Evolutionary conservation across 2,329 filamentous ascomycete genomes (phyloP).

Genomic region (Beauveria brongniartii): DNA sequence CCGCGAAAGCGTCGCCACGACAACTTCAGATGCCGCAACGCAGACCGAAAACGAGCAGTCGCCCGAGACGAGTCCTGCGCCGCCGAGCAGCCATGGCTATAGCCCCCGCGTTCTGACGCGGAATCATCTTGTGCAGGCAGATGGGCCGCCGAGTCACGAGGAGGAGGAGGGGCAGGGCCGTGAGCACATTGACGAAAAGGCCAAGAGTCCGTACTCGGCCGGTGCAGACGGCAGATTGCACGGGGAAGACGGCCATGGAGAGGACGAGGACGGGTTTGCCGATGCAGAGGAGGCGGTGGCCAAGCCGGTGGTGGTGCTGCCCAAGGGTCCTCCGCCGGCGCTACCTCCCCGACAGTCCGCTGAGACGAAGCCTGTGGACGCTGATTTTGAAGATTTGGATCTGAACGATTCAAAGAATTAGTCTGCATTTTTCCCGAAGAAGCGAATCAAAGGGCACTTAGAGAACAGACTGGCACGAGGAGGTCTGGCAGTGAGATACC

Average conservation of each 20-base stretch:
- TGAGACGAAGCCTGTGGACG: not conserved
- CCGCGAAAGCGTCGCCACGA: not conserved
- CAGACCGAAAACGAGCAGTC: not conserved
- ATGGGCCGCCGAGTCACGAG: not conserved
- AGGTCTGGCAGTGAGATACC: not conserved
- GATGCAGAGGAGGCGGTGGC: not conserved
- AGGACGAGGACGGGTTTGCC: not conserved
- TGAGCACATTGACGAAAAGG: not conserved
- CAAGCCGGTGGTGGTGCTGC: constrained; percentile 5
- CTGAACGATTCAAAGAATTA: not conserved
- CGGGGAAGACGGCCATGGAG: not conserved
- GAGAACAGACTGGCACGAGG: too few species aligned
- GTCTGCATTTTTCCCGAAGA: not conserved
- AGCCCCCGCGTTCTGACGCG: not conserved
- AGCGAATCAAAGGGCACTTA: not conserved
- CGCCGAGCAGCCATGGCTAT: not conserved
- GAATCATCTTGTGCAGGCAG: not conserved
- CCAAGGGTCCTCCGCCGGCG: constrained; percentile 8
- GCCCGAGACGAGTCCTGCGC: not conserved
- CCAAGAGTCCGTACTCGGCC: not conserved
- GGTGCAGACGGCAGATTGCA: not conserved
- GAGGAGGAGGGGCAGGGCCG: not conserved
- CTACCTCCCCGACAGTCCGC: not conserved
- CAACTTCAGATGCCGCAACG: not conserved
- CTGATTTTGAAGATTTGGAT: constrained; percentile 10